These are phyloP conservation scores for Raffaelea arxii DNA, from an alignment of 2,329 filamentous ascomycete genomes.

Conservation along the genomic window DNA sequence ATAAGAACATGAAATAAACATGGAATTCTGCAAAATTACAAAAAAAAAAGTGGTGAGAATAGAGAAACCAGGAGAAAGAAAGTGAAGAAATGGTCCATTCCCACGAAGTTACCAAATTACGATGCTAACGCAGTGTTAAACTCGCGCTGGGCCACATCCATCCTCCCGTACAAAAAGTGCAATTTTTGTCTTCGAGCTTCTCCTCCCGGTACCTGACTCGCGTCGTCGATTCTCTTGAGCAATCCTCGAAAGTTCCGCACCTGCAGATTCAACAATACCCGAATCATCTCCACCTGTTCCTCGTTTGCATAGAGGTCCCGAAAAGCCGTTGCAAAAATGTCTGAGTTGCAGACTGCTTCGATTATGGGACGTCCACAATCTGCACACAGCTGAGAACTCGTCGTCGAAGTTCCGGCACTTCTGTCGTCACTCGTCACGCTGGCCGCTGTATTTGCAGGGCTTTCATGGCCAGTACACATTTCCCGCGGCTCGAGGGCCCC, in stretches of 20 bases:
- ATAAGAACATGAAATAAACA: too few relatives aligned
- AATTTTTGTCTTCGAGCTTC: background rate
- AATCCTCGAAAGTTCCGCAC: slow-evolving; percentile 16
- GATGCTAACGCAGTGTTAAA: too few relatives aligned
- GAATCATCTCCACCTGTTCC: slow-evolving; percentile 21
- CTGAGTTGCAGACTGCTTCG: slow-evolving; percentile 14
- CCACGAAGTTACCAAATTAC: background rate
- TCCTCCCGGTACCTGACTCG: background rate
- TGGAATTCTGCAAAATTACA: too few relatives aligned
- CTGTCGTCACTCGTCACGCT: too few relatives aligned
- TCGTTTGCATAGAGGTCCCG: slow-evolving; percentile 17
- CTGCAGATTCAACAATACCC: slow-evolving; percentile 17
- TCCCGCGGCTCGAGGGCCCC: background rate
- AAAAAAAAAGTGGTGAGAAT: too few relatives aligned
- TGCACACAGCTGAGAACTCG: too few relatives aligned
- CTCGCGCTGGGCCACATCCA: background rate
- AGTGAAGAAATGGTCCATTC: background rate
- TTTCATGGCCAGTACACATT: too few relatives aligned
- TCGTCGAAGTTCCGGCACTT: too few relatives aligned
- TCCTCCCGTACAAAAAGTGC: background rate
- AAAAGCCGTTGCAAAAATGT: slow-evolving; percentile 18
- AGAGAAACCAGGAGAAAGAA: too few relatives aligned
- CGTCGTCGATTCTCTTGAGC: slow-evolving; percentile 2
- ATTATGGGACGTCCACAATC: slow-evolving; percentile 3
- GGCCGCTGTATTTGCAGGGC: too few relatives aligned